phyloP scores from a whole-genome alignment of 495 filamentous ascomycete species.

The Xanthoparmelia taractica region DNA sequence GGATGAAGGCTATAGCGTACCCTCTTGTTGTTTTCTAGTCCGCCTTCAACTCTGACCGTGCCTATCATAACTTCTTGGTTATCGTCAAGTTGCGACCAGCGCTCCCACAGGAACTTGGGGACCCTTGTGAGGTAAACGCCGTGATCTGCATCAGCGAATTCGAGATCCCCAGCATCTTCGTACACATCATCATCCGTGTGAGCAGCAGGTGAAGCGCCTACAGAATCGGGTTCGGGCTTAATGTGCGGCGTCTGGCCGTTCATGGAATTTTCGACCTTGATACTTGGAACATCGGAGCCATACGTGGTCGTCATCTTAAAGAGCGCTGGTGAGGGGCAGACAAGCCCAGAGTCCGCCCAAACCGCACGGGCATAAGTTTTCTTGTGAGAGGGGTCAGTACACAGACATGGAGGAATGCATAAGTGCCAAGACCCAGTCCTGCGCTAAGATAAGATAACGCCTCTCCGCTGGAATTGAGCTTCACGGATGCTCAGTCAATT shows the following conservation, averaged over 20 bases:
- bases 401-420: too few species aligned
- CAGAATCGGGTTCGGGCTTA: conserved; percentile 61
- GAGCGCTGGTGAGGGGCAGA: neutral
- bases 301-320: conserved; percentile 19
- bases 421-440: conserved; percentile 3
- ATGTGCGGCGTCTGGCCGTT: conserved; percentile 33
- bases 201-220: conserved; percentile 47
- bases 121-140: conserved; percentile 67
- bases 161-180: conserved; percentile 82
- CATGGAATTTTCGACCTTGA: conserved; percentile 20
- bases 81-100: conserved; percentile 50
- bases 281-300: conserved; percentile 14
- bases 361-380: neutral
- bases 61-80: conserved; percentile 65
- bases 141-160: conserved; percentile 54
- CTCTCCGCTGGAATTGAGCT: too few species aligned
- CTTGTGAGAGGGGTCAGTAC: neutral
- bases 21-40: conserved; percentile 45
- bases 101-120: conserved; percentile 70
- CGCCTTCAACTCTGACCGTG: conserved; percentile 58
- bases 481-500: too few species aligned
- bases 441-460: conserved; percentile 6
- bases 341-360: neutral
- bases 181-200: conserved; percentile 69
- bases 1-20: conserved; percentile 31